Base-by-base conservation (phyloP, 192 early-diverging fungal species). In the Umbelopsis isabellina region DNA sequence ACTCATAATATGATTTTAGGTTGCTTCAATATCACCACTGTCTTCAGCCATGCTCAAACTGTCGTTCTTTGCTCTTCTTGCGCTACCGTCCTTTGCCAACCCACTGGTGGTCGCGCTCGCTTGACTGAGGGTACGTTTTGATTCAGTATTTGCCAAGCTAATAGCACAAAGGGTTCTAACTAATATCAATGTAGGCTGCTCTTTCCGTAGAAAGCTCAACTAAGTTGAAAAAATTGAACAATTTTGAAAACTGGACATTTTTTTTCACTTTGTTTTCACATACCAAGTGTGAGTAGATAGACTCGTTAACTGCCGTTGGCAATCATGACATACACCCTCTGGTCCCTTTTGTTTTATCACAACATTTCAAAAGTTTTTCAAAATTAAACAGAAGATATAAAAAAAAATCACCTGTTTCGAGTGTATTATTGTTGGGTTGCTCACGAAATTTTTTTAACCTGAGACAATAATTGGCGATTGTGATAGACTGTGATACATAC, bases 21-120 rank as follows among this genome's bases (percentile, higher is more conserved):
- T 65, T 98, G 96, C 90, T 91, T 93, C 82, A 88, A 92, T 82
- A 97, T 99, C 86, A 98, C 95, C 85, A 97, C 96, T 78, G 95
- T 99, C 78, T 99, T 99, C 91, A 92, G 90, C 85, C 97, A 99
- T 86, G 96, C 96, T 80, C 96, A 99, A 85, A 96, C 95, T 74
- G 97, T 99, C 65, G 97, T 99, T 67, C 80, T 97, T 68, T 99
- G 97, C 91, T 84, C 89, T 71, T 90, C 91, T 72, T 99, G 97
- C 89, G 88, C 92, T 74, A 95, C 94, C 77, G 96, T 99, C 72
- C 91, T 99, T 77, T 97, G 94, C 87, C 96, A 98, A 85, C 97
- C 97, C 76, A 99, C 96, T 68, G 97, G 97, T 87, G 97, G 97
- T 84, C 92, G 92, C 83, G 96, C 95, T 79, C 93, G 95, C 71